A percentile compares a stretch with the other conserved stretches of the same genome.
Conservation (phyloP, 768 basidiomycete genomes). For the Rhodosporidiobolus sp. region DNA sequence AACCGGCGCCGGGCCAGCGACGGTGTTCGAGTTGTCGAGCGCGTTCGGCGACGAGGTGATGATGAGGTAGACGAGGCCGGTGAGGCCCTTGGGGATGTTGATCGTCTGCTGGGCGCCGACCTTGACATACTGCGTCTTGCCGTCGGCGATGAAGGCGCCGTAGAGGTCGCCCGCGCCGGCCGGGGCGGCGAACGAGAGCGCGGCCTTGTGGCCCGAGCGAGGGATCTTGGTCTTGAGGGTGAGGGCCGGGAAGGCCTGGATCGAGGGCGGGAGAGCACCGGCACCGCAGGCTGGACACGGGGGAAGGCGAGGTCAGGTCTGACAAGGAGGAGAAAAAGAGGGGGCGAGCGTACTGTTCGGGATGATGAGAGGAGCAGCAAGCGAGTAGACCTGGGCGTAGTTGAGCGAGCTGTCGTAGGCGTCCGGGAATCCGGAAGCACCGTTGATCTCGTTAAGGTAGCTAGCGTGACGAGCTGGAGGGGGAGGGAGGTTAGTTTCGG, state of each 20-base stretch:
- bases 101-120: conserved; percentile 4
- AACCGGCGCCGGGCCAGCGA: conserved; percentile 29
- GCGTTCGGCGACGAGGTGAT: conserved; percentile 11
- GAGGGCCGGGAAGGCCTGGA: conserved; percentile 18
- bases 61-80: conserved; percentile 26
- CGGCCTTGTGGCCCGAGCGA: conserved; percentile 20
- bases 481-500: background rate
- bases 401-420: conserved; percentile 21
- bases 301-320: background rate
- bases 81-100: conserved; percentile 19
- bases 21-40: conserved; percentile 14
- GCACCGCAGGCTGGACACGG: conserved; percentile 1
- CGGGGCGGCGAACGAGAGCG: conserved; percentile 14
- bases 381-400: conserved; percentile 27
- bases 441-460: conserved; percentile 8
- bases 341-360: background rate
- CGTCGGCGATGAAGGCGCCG: conserved; percentile 24
- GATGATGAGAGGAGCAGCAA: conserved; percentile 22
- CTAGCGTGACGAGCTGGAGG: conserved; percentile 13
- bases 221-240: conserved; percentile 7
- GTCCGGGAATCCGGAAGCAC: conserved; percentile 16
- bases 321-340: background rate
- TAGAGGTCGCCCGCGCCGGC: conserved; percentile 9
- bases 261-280: background rate
- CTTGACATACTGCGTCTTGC: conserved; percentile 13